Conservation (phyloP, 352 stramenopile genomes). For the Phytophthora sp. region DNA sequence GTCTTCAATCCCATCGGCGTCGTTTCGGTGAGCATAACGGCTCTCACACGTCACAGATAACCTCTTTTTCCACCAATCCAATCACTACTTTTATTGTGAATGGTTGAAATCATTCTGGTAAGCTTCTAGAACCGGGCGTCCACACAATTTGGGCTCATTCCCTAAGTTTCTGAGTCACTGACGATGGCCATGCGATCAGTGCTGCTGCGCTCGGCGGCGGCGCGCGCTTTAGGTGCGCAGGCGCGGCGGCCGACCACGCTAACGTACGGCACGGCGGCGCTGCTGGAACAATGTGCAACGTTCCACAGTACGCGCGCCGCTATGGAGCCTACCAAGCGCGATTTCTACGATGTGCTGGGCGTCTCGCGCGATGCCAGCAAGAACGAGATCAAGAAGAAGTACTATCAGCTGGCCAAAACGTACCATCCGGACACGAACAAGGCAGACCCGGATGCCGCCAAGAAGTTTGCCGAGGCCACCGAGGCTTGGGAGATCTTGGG, state of each 20-base stretch:
- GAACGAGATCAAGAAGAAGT: constrained; percentile 98
- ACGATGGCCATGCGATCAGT: constrained; percentile 41
- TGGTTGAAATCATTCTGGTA: constrained; percentile 39
- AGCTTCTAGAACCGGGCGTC: constrained; percentile 19
- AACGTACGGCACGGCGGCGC: constrained; percentile 7
- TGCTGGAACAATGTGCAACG: constrained; percentile 28
- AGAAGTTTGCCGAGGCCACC: constrained; percentile 94
- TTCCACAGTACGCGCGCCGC: constrained; percentile 75
- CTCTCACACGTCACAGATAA: constrained; percentile 45
- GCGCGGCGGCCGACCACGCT: constrained; percentile 1
- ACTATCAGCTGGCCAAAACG: constrained; percentile 97
- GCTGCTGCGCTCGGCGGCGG: constrained; percentile 35
- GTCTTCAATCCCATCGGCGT: constrained; percentile 18
- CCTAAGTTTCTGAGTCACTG: constrained; percentile 13
- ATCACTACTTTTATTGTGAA: background rate
- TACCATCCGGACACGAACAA: constrained; percentile 99
- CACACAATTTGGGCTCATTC: constrained; percentile 37
- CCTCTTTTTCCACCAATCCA: constrained; percentile 14
- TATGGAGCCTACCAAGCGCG: constrained; percentile 78
- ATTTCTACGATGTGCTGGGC: constrained; percentile 97
- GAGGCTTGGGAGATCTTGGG: constrained; percentile 95
- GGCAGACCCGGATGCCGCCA: constrained; percentile 84
- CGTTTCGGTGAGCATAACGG: constrained; percentile 30
- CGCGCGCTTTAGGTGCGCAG: constrained; percentile 13
- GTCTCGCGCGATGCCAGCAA: constrained; percentile 90